phyloP scores from a whole-genome alignment of 169 alveolate genomes.

The Eimeria praecox region DNA sequence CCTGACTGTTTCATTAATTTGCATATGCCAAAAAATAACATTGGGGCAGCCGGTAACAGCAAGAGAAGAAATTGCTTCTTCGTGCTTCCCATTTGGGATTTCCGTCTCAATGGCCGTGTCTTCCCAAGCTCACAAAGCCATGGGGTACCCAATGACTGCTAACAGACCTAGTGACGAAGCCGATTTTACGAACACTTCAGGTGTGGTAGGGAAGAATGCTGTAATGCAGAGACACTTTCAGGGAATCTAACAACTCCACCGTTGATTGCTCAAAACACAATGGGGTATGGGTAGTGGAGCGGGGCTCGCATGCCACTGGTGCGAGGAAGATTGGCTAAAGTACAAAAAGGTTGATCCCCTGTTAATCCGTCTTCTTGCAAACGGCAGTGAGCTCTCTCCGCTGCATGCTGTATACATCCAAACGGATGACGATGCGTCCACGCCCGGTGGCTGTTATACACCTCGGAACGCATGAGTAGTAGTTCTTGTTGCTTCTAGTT shows the following conservation, averaged over 20 bases:
- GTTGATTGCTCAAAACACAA: background rate
- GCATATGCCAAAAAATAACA: background rate
- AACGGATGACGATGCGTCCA: background rate
- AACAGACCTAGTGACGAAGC: background rate
- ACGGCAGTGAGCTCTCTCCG: background rate
- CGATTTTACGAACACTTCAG: background rate
- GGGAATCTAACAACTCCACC: too few relatives aligned
- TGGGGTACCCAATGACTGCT: background rate
- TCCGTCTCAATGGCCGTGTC: conserved; percentile 2
- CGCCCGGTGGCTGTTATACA: background rate
- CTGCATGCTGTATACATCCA: background rate
- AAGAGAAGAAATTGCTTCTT: background rate
- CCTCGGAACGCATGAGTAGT: background rate
- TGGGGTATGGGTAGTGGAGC: background rate
- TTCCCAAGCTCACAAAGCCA: background rate
- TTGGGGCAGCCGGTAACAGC: background rate
- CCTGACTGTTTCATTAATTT: background rate
- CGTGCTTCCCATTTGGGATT: background rate
- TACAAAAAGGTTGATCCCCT: background rate
- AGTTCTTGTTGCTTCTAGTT: background rate
- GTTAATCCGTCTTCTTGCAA: background rate
- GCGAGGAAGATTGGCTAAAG: background rate
- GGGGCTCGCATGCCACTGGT: too few relatives aligned
- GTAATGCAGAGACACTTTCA: background rate
- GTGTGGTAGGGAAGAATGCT: background rate